A percentile compares a stretch with the other conserved stretches of the same genome.
Evolutionary conservation across 2,329 filamentous ascomycete genomes (phyloP).

Genomic region (Botrytis aclada): DNA sequence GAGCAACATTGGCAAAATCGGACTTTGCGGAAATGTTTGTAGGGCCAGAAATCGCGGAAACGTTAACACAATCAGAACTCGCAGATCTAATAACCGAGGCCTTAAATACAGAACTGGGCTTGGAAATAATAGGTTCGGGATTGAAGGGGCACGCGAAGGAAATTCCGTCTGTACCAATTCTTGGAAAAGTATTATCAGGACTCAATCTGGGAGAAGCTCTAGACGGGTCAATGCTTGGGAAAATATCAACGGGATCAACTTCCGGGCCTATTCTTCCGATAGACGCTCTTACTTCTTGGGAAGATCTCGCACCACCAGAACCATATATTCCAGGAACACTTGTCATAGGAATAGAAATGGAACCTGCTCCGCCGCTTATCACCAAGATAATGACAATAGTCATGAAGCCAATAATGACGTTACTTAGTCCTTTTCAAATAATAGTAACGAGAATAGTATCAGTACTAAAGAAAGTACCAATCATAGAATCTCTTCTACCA

Average conservation of each 20-base stretch:
- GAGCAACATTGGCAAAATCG: not conserved
- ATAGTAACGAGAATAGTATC: not conserved
- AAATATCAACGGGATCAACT: not conserved
- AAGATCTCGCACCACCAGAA: not conserved
- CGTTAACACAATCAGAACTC: not conserved
- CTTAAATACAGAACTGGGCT: not conserved
- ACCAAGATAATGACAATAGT: not conserved
- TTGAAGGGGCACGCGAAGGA: too few species aligned
- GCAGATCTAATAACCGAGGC: not conserved
- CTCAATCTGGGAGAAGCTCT: not conserved
- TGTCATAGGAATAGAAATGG: too few species aligned
- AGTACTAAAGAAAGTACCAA: not conserved
- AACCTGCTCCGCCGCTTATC: not conserved
- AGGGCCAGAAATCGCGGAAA: not conserved
- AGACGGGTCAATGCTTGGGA: slow-evolving; percentile 4
- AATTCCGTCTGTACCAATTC: not conserved
- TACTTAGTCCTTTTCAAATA: not conserved
- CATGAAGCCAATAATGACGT: not conserved
- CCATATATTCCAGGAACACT: not conserved
- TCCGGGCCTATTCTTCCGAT: not conserved
- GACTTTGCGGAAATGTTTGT: not conserved
- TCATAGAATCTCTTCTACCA: not conserved
- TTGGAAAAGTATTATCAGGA: not conserved
- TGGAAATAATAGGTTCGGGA: not conserved
- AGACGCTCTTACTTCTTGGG: not conserved